A percentile compares a stretch with the other conserved stretches of the same genome.
These are phyloP conservation scores for Ophiognomonia clavigignenti-juglandacearum DNA, from an alignment of 2,329 filamentous ascomycete species.

Conservation along the genomic window DNA sequence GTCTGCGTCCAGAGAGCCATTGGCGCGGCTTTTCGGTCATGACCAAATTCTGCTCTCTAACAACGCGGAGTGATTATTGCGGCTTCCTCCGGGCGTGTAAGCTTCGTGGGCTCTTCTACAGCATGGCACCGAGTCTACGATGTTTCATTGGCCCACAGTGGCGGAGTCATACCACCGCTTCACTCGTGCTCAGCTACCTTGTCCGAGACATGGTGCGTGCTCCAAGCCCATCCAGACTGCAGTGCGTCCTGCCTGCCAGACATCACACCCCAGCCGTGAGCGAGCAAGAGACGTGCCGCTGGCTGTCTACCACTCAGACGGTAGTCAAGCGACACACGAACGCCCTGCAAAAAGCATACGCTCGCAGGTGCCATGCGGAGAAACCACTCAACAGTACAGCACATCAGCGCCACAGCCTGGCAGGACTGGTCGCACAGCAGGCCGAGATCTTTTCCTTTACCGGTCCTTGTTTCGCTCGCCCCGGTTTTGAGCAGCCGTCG, in stretches of 20 bases:
- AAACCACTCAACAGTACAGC: not conserved
- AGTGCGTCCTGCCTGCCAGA: slow-evolving; percentile 2
- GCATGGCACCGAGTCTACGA: not conserved
- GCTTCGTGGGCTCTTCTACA: slow-evolving; percentile 1
- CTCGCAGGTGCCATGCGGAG: slow-evolving; percentile 6
- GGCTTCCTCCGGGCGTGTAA: not conserved
- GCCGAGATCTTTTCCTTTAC: not conserved
- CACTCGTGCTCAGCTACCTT: not conserved
- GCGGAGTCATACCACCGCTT: not conserved
- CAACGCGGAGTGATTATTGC: not conserved
- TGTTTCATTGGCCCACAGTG: not conserved
- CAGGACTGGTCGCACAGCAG: slow-evolving; percentile 6
- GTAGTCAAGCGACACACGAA: too few relatives aligned
- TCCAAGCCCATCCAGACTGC: not conserved
- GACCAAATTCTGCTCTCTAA: too few relatives aligned
- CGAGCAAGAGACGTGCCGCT: not conserved
- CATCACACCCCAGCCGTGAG: not conserved
- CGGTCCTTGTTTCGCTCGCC: slow-evolving; percentile 2
- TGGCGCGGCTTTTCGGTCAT: not conserved
- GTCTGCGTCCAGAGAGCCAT: not conserved
- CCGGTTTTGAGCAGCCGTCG: not conserved
- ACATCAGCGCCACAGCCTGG: not conserved
- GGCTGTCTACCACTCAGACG: not conserved
- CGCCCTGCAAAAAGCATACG: slow-evolving; percentile 9
- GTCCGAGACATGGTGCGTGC: not conserved